Evolutionary conservation across 768 basidiomycete genomes (phyloP), one percentile per base, ranked within the genome.

Genomic region (Daedaleopsis sinensis): DNA sequence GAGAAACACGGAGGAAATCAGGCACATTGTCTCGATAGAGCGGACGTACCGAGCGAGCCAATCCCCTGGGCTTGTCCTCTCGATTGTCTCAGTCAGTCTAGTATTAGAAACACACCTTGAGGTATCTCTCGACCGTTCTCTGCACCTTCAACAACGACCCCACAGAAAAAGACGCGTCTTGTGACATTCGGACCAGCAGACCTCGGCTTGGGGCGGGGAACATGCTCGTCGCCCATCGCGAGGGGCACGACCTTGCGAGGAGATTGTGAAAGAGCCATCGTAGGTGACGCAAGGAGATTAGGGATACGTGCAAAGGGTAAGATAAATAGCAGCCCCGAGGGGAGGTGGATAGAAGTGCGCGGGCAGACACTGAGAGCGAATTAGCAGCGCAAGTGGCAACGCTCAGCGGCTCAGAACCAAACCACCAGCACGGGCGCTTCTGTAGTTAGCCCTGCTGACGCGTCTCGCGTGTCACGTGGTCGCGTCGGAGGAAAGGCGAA

Each of bases 141-240:
- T 42, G 89, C 86, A 54, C 86, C 87, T 76, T 97, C 94, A 35
- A 96, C 88, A 15, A 96, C 91, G 19, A 96, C 91, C 47, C 91
- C 92, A 70, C 91, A 93, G 71, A 90, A 90, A 74, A 96, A 96
- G 24, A 89, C 91, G 71, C 94, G 89, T 72, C 83, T 88, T 7
- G 90, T 95, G 64, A 85, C 67, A 53, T 76, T 73, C 36, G 76
- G 69, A 11, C 68, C 71, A 18, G 74, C 73, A 44, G 82, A 74
- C 37, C 72, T 75, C 35, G 75, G 63, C 49, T 58, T 62, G 53
- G 67, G 77, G 48, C 81, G 79, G 44, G 80, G 74, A 27, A 80
- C 78, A 27, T 78, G 69, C 66, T 86, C 87, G 62, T 90, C 86
- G 47, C 88, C 90, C 67, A 77, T 82, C n/a, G 89, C 82, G 36